Evolutionary conservation across 1,139 yeast species (phyloP).

Genomic region (Tardiomyces blankii): DNA sequence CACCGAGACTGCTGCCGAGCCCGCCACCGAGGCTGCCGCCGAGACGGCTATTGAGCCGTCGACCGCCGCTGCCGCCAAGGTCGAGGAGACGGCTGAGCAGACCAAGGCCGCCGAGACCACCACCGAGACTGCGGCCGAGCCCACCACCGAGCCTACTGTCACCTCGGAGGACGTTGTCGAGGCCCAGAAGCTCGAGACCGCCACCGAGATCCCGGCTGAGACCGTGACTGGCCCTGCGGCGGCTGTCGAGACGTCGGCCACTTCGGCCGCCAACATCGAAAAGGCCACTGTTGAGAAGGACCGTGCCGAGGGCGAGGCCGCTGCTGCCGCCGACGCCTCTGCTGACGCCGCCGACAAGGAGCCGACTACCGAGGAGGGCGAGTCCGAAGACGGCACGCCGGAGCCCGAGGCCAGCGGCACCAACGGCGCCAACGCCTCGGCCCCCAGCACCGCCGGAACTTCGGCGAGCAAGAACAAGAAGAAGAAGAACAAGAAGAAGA

Average conservation of each 20-base stretch:
- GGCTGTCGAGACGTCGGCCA: not conserved
- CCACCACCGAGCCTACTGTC: not conserved
- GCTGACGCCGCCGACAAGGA: slow-evolving; percentile 1
- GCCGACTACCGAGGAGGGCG: slow-evolving; percentile 1
- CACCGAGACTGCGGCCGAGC: no score
- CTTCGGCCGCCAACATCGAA: slow-evolving; percentile 1
- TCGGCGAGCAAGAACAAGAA: slow-evolving; percentile 4
- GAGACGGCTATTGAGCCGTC: not conserved
- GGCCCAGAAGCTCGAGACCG: no score
- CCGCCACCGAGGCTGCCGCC: not conserved
- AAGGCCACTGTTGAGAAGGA: slow-evolving; percentile 1
- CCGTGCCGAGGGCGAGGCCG: slow-evolving; percentile 3
- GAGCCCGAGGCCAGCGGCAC: not conserved
- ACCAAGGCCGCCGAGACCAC: slow-evolving; percentile 8
- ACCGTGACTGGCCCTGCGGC: not conserved
- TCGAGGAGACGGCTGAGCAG: slow-evolving; percentile 3
- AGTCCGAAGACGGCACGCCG: not conserved
- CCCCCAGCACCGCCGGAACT: not conserved
- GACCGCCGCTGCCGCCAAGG: slow-evolving; percentile 1
- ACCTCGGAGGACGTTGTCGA: not conserved
- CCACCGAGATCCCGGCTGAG: not conserved
- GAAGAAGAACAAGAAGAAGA: slow-evolving; percentile 14
- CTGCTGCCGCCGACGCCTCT: slow-evolving; percentile 1
- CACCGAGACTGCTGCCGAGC: not conserved
- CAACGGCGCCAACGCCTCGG: not conserved